Evolutionary conservation across 78 protist genomes (phyloP).

Genomic region (Dictyostelium intermedium): DNA sequence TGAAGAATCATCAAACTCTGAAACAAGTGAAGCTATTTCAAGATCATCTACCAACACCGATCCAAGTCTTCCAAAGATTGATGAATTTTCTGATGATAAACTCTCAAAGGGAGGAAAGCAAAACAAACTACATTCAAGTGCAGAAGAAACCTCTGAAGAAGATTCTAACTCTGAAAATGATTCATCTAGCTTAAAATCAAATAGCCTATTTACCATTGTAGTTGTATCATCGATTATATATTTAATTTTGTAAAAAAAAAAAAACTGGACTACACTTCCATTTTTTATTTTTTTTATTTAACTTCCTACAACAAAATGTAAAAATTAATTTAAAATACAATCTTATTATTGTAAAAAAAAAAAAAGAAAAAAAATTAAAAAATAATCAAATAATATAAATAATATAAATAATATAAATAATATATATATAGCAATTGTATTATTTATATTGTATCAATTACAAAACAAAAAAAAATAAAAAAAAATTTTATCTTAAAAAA

Average conservation of each 20-base stretch:
- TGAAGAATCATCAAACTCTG: not conserved
- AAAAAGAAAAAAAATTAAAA: not conserved
- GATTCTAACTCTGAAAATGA: not conserved
- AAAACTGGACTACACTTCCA: not conserved
- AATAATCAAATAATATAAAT: not conserved
- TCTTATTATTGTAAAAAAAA: not conserved
- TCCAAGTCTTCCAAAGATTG: not conserved
- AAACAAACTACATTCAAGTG: slow-evolving; percentile 1
- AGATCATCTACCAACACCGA: not conserved
- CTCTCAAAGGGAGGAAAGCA: not conserved
- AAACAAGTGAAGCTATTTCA: not conserved
- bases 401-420: not conserved
- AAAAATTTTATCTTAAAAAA: not conserved
- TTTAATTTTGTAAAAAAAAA: not conserved
- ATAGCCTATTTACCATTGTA: not conserved
- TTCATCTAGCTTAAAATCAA: not conserved
- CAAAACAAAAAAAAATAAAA: not conserved
- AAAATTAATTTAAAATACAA: not conserved
- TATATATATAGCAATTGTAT: not conserved
- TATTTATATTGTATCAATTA: not conserved
- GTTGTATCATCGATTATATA: not conserved
- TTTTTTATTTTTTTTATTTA: not conserved
- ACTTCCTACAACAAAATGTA: not conserved
- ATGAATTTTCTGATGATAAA: not conserved
- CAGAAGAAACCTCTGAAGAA: not conserved